Evolutionary conservation across 768 basidiomycete species (phyloP), one percentile per base, ranked within the genome.

Genomic region (Candolleomyces eurysporus): DNA sequence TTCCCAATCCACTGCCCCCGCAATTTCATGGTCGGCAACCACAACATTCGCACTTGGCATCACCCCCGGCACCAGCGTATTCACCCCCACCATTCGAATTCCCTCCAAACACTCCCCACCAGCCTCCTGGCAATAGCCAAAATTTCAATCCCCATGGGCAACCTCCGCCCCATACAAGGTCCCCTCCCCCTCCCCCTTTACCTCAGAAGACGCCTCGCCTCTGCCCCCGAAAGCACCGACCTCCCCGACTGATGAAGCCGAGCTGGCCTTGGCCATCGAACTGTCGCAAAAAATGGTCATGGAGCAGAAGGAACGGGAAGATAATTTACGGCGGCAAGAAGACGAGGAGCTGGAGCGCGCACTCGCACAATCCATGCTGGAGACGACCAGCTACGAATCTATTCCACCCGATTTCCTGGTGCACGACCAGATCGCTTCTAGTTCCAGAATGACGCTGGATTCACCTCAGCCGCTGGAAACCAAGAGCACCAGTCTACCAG

Each of bases 301-400:
- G 16, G 66, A 73, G 42, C 70, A 72, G 54, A 66, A 75, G 64
- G 68, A 68, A 30, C 58, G 71, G 36, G 71, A 74, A 52, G 72
- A 76, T 22, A 73, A 75, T 52, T 61, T 81, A 17, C 66, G 63
- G 6, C 69, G 63, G 58, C 79, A 81, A 63, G 89, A 92, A 68
- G 88, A 90, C 60, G 84, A 85, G 32, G 87, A 91, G 48, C 75
- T 92, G 14, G 83, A 83, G 21, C 78, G 78, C 63, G 91, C 89
- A 0, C 65, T 92, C 60, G 79, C 84, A 64, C 73, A 72, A 56
- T 75, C 74, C 1, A 65, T 75, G 65, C 46, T 66, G 39, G 64
- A 66, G 4, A 66, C 65, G n/a, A 67, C 63, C 48, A 64, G 51
- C 21, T 61, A 65, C 43, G n/a, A 40, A 3, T 52, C 32, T 39